A percentile compares a stretch with the other conserved stretches of the same genome.
These are phyloP conservation scores for Apiospora sp. DNA, from an alignment of 2,329 filamentous ascomycete genomes.

Conservation along the genomic window DNA sequence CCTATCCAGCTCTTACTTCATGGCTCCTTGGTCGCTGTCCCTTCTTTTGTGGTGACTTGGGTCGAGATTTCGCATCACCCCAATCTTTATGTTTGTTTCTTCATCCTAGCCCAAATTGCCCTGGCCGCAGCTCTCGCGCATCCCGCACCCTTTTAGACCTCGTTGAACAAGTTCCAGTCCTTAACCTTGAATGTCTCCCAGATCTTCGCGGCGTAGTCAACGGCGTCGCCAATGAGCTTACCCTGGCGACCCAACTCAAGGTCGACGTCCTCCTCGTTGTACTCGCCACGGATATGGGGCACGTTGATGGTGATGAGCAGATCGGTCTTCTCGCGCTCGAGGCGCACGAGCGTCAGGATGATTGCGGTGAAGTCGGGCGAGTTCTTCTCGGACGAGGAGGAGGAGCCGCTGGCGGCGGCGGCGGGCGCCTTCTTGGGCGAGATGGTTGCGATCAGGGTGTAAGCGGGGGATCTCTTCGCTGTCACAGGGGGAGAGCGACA, in stretches of 20 bases:
- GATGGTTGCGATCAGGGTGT: slow-evolving; percentile 75
- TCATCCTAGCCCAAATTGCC: neutral
- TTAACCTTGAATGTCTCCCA: slow-evolving; percentile 78
- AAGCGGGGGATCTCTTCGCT: slow-evolving; percentile 66
- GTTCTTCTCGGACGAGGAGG: slow-evolving; percentile 45
- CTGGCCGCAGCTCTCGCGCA: neutral
- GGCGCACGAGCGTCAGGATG: slow-evolving; percentile 77
- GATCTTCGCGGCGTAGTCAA: slow-evolving; percentile 73
- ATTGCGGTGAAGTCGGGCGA: slow-evolving; percentile 75
- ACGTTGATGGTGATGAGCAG: slow-evolving; percentile 88
- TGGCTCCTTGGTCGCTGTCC: neutral
- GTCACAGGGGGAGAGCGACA: slow-evolving; percentile 27
- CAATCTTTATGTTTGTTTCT: neutral
- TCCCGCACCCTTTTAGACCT: slow-evolving; percentile 39
- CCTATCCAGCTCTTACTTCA: neutral
- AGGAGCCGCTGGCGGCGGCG: slow-evolving; percentile 42
- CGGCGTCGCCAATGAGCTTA: slow-evolving; percentile 71
- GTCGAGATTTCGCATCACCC: neutral
- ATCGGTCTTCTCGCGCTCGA: slow-evolving; percentile 80
- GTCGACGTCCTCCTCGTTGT: slow-evolving; percentile 76
- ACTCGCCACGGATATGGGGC: slow-evolving; percentile 79
- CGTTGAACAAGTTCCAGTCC: slow-evolving; percentile 79
- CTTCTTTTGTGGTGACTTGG: neutral
- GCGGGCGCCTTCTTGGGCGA: slow-evolving; percentile 48
- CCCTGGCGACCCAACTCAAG: slow-evolving; percentile 70